Evolutionary conservation across 495 filamentous ascomycete species (phyloP).

Genomic region (Hyaloscypha bicolor): DNA sequence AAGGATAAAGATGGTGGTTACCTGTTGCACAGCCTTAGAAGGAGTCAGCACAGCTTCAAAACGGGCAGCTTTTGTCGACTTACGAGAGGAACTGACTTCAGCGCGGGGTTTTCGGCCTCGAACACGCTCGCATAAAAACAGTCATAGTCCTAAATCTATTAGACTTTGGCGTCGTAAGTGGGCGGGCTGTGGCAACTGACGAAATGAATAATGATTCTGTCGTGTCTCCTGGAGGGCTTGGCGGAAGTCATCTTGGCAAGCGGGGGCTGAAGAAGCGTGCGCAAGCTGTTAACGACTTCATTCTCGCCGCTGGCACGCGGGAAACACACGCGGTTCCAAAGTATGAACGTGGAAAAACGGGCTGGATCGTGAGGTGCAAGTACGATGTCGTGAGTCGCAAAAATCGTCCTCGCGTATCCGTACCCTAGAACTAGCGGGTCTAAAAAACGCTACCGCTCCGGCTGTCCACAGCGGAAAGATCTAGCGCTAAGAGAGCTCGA

Average conservation of each 20-base stretch:
- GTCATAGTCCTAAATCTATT: constrained; percentile 71
- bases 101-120: constrained; percentile 73
- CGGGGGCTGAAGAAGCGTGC: constrained; percentile 3
- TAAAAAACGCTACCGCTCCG: background rate
- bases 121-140: constrained; percentile 94
- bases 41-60: constrained; percentile 23
- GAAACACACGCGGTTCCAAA: constrained; percentile 6
- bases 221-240: constrained; percentile 45
- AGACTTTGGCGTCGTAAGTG: constrained; percentile 15
- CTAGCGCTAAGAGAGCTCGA: background rate
- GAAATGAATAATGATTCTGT: constrained; percentile 81
- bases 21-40: constrained; percentile 64
- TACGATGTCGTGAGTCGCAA: background rate
- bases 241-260: constrained; percentile 9
- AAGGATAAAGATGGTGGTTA: constrained; percentile 18
- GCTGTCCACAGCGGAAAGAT: no score
- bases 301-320: background rate
- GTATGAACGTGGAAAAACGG: background rate
- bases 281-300: constrained; percentile 20
- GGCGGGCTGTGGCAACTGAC: constrained; percentile 46
- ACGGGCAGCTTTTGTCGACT: background rate
- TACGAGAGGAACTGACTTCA: constrained; percentile 70
- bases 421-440: background rate
- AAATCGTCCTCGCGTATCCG: background rate
- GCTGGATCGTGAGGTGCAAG: background rate